Conservation (phyloP, 805 yeast species). For the Candida quercuum region DNA sequence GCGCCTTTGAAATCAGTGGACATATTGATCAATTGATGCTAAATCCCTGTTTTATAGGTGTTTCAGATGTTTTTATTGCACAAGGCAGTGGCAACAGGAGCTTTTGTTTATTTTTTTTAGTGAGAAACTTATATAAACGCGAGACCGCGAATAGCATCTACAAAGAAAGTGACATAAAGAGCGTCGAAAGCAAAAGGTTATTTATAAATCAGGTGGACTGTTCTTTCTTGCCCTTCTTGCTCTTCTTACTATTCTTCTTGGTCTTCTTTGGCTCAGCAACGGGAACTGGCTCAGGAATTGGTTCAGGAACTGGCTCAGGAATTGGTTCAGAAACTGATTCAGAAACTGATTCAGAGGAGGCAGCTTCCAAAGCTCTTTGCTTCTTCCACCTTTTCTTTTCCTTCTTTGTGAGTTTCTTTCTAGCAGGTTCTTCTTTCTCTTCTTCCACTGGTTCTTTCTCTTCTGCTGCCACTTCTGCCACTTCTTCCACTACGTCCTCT, state of each 20-base stretch:
- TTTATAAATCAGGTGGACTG: too few species aligned
- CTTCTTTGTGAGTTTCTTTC: too few species aligned
- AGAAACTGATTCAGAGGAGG: too few species aligned
- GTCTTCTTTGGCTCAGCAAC: conserved; percentile 8
- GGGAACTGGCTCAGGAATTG: too few species aligned
- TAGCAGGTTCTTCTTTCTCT: conserved; percentile 4
- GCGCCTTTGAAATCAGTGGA: conserved; percentile 25
- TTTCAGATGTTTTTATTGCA: neutral
- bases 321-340: too few species aligned
- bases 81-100: neutral
- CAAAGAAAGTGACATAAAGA: too few species aligned
- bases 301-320: too few species aligned
- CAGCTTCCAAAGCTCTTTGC: too few species aligned
- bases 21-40: conserved; percentile 4
- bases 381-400: too few species aligned
- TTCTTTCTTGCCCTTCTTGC: conserved; percentile 11
- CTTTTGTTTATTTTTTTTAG: neutral
- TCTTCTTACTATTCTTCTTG: conserved; percentile 9
- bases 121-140: neutral
- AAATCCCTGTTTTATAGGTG: neutral
- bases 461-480: conserved; percentile 1
- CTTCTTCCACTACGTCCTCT: conserved; percentile 3
- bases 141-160: neutral
- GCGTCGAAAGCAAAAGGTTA: too few species aligned
- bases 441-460: conserved; percentile 4